A percentile compares a stretch with the other conserved stretches of the same genome.
These are phyloP conservation scores for Cryptosporidium canis DNA, from an alignment of 169 alveolate species.

Conservation along the genomic window DNA sequence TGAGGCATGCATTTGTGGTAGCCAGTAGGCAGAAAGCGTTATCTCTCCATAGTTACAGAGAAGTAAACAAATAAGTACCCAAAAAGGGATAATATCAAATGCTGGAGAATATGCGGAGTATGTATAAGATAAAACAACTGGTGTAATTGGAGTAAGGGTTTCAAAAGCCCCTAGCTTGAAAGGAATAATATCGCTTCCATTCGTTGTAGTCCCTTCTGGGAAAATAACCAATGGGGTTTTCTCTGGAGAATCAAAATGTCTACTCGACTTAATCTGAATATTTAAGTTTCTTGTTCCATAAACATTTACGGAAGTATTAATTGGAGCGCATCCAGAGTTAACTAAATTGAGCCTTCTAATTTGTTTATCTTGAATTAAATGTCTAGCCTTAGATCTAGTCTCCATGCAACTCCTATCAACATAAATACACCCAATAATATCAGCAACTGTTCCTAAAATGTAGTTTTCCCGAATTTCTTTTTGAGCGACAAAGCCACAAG, in stretches of 20 bases:
- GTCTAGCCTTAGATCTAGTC: conserved; percentile 28
- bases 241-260: conserved; percentile 54
- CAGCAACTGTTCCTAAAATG: conserved; percentile 42
- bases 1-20: conserved; percentile 2
- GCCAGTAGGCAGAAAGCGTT: conserved; percentile 51
- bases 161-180: conserved; percentile 86
- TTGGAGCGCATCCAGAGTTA: not conserved
- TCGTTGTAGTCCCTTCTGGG: conserved; percentile 88
- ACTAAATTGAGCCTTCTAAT: not conserved
- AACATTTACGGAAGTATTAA: not conserved
- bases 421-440: conserved; percentile 47
- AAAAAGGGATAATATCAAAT: conserved; percentile 49
- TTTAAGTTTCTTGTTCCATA: not conserved
- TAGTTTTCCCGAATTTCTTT: conserved; percentile 35
- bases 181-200: conserved; percentile 77
- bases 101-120: conserved; percentile 44
- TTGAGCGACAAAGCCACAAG: conserved; percentile 63
- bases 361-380: conserved; percentile 13
- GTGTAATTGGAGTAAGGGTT: conserved; percentile 78
- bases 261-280: not conserved
- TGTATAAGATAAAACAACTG: conserved; percentile 56
- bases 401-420: conserved; percentile 62
- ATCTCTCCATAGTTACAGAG: conserved; percentile 34
- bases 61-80: conserved; percentile 41
- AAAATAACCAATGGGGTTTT: conserved; percentile 76